Evolutionary conservation across 2,329 filamentous ascomycete species (phyloP).

Genomic region (Phaeosphaeria sp.): DNA sequence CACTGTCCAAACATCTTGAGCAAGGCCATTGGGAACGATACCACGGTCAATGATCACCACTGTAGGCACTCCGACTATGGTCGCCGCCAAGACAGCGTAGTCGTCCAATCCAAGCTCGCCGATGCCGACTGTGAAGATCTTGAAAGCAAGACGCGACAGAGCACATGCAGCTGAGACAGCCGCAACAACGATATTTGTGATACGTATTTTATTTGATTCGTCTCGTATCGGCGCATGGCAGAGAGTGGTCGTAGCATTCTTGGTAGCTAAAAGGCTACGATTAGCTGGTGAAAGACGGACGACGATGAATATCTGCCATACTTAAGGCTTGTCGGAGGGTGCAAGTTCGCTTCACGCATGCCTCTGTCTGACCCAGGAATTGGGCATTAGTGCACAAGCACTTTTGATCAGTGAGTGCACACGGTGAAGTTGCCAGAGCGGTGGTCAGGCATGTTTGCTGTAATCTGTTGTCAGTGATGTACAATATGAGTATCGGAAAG

Average conservation of each 20-base stretch:
- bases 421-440: conserved; percentile 13
- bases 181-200: conserved; percentile 36
- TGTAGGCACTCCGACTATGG: neutral
- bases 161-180: conserved; percentile 41
- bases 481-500: neutral
- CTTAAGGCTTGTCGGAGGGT: conserved; percentile 14
- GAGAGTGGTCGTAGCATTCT: conserved; percentile 47
- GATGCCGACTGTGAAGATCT: conserved; percentile 32
- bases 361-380: conserved; percentile 9
- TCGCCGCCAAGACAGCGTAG: conserved; percentile 14
- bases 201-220: conserved; percentile 33
- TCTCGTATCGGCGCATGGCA: conserved; percentile 47
- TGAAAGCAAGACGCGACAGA: conserved; percentile 40
- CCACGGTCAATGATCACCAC: conserved; percentile 15
- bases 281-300: neutral
- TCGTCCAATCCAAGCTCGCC: conserved; percentile 45
- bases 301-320: neutral
- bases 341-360: conserved; percentile 15
- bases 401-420: conserved; percentile 13
- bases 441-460: conserved; percentile 20
- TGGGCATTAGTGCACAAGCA: conserved; percentile 18
- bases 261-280: conserved; percentile 33
- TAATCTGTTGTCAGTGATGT: neutral
- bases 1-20: conserved; percentile 59
- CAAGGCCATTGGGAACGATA: conserved; percentile 46